Percentiles rank a stretch among this genome's conserved stretches.
These are phyloP conservation scores for Metschnikowia lachancei DNA, from an alignment of 805 yeast species.

Conservation along the genomic window DNA sequence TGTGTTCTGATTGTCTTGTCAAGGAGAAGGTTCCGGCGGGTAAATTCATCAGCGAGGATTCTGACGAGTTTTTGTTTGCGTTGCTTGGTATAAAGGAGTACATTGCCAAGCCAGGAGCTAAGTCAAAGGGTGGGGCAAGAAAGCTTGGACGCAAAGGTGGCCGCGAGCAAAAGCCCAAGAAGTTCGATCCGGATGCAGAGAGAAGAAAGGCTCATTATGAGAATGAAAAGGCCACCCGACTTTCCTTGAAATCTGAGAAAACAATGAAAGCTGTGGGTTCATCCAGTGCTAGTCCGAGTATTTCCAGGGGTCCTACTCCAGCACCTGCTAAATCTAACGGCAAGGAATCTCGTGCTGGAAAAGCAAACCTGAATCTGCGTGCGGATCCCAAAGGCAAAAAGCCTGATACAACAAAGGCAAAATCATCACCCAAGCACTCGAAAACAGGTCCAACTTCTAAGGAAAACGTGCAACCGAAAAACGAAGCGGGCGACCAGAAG, in stretches of 20 bases:
- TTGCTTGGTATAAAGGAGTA: conserved; percentile 49
- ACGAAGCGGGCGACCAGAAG: not conserved
- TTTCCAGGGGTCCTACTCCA: conserved; percentile 16
- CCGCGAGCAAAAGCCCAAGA: conserved; percentile 19
- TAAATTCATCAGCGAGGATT: conserved; percentile 43
- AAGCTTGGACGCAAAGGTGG: conserved; percentile 30
- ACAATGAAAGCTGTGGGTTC: conserved; percentile 42
- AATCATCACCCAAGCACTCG: not conserved
- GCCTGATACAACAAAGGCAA: not conserved
- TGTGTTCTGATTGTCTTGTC: conserved; percentile 45
- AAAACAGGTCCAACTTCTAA: not conserved
- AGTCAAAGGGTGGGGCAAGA: conserved; percentile 33
- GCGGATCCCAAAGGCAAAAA: not conserved
- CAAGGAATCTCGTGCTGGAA: not conserved
- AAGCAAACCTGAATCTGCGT: not conserved
- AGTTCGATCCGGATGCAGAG: conserved; percentile 31
- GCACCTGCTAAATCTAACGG: conserved; percentile 2
- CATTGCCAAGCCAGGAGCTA: conserved; percentile 22
- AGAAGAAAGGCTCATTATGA: conserved; percentile 40
- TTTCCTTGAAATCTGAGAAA: conserved; percentile 36
- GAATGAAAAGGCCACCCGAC: conserved; percentile 29
- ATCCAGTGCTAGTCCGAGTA: conserved; percentile 12
- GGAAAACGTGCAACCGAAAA: not conserved
- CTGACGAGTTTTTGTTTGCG: conserved; percentile 46
- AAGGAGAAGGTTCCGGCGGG: conserved; percentile 10